Evolutionary conservation across 805 yeast genomes (phyloP), one percentile per base, ranked within the genome.

Genomic region (Pichia kluyveri): DNA sequence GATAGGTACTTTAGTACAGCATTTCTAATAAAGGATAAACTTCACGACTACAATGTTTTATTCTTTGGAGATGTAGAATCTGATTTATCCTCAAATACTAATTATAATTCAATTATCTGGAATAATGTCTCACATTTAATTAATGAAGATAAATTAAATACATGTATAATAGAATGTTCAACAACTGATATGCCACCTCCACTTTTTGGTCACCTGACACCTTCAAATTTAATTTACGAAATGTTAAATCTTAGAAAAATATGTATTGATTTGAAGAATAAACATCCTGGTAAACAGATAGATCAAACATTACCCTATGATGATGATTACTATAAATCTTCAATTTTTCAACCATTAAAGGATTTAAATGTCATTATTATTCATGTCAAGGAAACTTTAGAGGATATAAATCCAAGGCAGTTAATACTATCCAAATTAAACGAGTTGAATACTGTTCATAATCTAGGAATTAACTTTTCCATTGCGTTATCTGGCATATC

Each of bases 21-120:
- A 2, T 89, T 72, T 59, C 66, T 87, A 26, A 58, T 87, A 36
- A 60, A 68, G 15, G 57, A 56, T 26, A 40, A 36, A 5, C 28
- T 34, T 0, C 54, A 70, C 0, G 56, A 64, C 12, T 54, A 69
- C 9, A 67, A 69, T 23, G 43, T 88, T 3, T 61, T 88, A 9
- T 62, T 84, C 3, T 87, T 88, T 71, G 97, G 97, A 1, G 97
- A 89, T 60, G 77, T 86, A 36, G 96, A 89, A 60, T 73, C 83
- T 43, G 95, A 86, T 59, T 38, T 57, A 6, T 60, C 69, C 1
- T 76, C 85, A 10, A 55, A 62, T 8, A 50, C 61, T 28, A 55
- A 68, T 27, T 57, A 60, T 32, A 74, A 77, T 51, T 45, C 50
- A 9, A 45, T 51, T 1, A 72, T 86, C 4, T 87, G 96, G 96